Percentiles rank a stretch among this genome's conserved stretches.
Evolutionary conservation across 495 filamentous ascomycete genomes (phyloP).

Genomic region (Apodospora peruviana): DNA sequence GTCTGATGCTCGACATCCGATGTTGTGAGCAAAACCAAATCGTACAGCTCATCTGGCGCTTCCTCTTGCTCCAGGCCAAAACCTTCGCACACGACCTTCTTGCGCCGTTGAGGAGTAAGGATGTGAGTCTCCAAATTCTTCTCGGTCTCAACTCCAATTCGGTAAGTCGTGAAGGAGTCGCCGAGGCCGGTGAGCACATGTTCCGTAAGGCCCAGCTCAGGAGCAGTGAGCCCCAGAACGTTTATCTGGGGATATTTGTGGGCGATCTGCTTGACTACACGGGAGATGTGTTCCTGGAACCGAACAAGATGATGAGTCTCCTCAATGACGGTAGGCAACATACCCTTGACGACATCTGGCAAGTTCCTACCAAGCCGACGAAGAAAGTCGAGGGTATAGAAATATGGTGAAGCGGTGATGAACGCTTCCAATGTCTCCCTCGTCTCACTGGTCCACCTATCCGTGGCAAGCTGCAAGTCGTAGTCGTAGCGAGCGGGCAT

Average conservation of each 20-base stretch:
- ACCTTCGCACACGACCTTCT: conserved; percentile 16
- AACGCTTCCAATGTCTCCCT: conserved; percentile 23
- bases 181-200: conserved; percentile 28
- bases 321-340: conserved; percentile 20
- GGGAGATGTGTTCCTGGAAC: conserved; percentile 30
- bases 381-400: conserved; percentile 22
- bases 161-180: conserved; percentile 27
- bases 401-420: conserved; percentile 26
- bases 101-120: conserved; percentile 2
- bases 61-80: conserved; percentile 19
- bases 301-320: conserved; percentile 23
- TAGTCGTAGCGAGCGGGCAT: neutral
- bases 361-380: conserved; percentile 17
- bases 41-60: conserved; percentile 13
- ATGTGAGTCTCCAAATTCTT: conserved; percentile 12
- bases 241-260: conserved; percentile 39
- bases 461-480: conserved; percentile 1
- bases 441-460: conserved; percentile 26
- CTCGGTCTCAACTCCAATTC: conserved; percentile 14
- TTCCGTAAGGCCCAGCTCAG: conserved; percentile 20
- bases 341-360: conserved; percentile 18
- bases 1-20: conserved; percentile 21
- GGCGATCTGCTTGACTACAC: conserved; percentile 32
- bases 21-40: conserved; percentile 33
- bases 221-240: conserved; percentile 31